Evolutionary conservation across 352 stramenopile genomes (phyloP).

Genomic region (Phytophthora multivora): DNA sequence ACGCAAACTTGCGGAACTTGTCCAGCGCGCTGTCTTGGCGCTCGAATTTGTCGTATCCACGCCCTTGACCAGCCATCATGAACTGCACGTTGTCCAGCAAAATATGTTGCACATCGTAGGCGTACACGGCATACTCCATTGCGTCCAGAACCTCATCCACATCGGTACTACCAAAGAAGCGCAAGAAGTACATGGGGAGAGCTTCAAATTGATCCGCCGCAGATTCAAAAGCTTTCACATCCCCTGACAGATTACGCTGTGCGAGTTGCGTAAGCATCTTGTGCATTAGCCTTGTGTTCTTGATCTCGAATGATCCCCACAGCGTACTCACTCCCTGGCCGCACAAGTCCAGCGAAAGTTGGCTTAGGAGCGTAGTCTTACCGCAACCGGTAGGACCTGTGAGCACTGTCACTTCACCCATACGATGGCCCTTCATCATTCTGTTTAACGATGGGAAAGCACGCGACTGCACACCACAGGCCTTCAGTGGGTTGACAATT

Average conservation of each 20-base stretch:
- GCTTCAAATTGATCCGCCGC: slow-evolving; percentile 92
- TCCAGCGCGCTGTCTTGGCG: slow-evolving; percentile 94
- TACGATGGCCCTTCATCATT: slow-evolving; percentile 96
- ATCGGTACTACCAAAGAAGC: slow-evolving; percentile 97
- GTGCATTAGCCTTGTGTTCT: slow-evolving; percentile 96
- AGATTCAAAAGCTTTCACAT: slow-evolving; percentile 80
- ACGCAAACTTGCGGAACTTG: slow-evolving; percentile 97
- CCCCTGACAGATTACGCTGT: slow-evolving; percentile 65
- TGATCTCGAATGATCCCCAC: slow-evolving; percentile 99
- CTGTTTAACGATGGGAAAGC: slow-evolving; percentile 95
- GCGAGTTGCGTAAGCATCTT: slow-evolving; percentile 98
- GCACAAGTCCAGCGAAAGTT: slow-evolving; percentile 91
- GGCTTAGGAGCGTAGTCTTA: slow-evolving; percentile 95
- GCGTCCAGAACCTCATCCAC: slow-evolving; percentile 96
- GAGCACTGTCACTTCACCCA: slow-evolving; percentile 98
- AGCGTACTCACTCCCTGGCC: slow-evolving; percentile 97
- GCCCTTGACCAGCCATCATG: slow-evolving; percentile 95
- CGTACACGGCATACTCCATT: slow-evolving; percentile 98
- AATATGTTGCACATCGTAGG: slow-evolving; percentile 98
- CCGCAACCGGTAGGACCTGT: slow-evolving; percentile 97
- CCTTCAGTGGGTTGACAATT: slow-evolving; percentile 94
- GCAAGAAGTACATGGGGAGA: slow-evolving; percentile 98
- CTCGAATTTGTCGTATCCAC: slow-evolving; percentile 90
- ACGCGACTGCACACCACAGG: slow-evolving; percentile 92
- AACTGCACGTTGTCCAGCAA: slow-evolving; percentile 99